Base-by-base conservation (phyloP, 495 filamentous ascomycete genomes). In the Xylaria longipes region DNA sequence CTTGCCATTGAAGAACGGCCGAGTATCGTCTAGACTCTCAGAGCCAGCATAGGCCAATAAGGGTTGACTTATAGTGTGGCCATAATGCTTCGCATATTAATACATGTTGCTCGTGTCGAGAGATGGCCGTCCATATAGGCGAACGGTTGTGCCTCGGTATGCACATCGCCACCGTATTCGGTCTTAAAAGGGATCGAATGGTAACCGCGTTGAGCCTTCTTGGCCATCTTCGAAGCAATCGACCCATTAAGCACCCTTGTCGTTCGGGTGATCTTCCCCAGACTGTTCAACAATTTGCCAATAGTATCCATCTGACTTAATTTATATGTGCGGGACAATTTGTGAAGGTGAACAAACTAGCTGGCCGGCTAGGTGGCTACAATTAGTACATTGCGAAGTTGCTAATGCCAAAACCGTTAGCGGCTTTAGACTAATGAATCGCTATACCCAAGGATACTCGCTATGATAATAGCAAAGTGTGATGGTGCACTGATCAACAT, bases 221-320 rank as follows among this genome's bases (percentile, higher is more conserved):
- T 45, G 31, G 25, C 29, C 57, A 39, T 39, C 17, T 17, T 62
- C 41, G 52, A 63, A 39, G 17, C n/a, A 1, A 61, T 15, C 45
- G 64, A 77, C 57, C 67, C 58, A 61, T 64, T 45, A 70, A 72
- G 64, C 35, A 70, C 37, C 73, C 71, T 71, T 73, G 64, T 72
- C 66, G 66, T 33, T 45, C 41, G 64, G 41, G 20, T 33, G 57
- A 52, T 61, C 31, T 50, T 63, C 68, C 39, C 66, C 57, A 52
- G 56, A 50, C 35, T 43, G 43, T 63, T 58, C 31, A 31, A 25
- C 46, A n/a, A 57, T 35, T 17, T 29, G 27, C 15, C 15, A 29
- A 50, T 50, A 35, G 48, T 45, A 65, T 58, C 48, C 69, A 57
- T 48, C 69, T 57, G 60, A 57, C 60, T 65, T 71, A 57, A 65